Evolutionary conservation across 2,329 filamentous ascomycete species (phyloP), one percentile per base, ranked within the genome.

Genomic region (Escovopsis sp.): DNA sequence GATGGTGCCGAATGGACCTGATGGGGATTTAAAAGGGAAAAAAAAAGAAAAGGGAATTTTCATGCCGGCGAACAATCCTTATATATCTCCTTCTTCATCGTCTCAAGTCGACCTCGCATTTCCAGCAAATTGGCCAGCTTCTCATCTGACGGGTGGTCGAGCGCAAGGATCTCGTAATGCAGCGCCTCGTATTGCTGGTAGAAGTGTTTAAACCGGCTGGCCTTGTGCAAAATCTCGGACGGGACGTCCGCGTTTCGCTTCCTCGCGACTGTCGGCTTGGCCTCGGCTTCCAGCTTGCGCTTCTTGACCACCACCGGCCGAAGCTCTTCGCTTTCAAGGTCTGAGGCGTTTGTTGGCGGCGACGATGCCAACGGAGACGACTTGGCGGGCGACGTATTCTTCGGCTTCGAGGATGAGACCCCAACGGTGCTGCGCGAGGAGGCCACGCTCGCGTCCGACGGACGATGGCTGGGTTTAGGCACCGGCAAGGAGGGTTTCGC

Each of bases 341-440:
- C 73, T 1, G 72, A 76, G 1, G 72, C 74, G 42, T 77, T 78
- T 7, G 73, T 76, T 0, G 73, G 73, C 11, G 73, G 72, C 6
- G 73, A 77, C 2, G 72, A 72, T n/a, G 72, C 72, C 14, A 78
- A 57, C 4, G 73, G 74, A 9, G 74, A 78, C 3, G 74, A 77
- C 49, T 78, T 78, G 34, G 62, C 61, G 0, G 71, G 72, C 6
- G 71, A 75, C 0, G 66, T 75, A 41, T 64, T 58, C 52, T 70
- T 70, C 48, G 56, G 60, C 49, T 62, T 68, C 32, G 57, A 52
- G 1, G 63, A 62, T 5, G 65, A 61, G 2, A 58, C 58, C 18
- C 44, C 51, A 8, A 40, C 45, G 12, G 40, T 49, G 21, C 54
- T 55, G 28, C 65, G 62, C 14, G 65, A 64, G 15, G 36, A 37